These are phyloP conservation scores for Adenanthera pavonina DNA, from an alignment of 306 rosid species.

Conservation along the genomic window DNA sequence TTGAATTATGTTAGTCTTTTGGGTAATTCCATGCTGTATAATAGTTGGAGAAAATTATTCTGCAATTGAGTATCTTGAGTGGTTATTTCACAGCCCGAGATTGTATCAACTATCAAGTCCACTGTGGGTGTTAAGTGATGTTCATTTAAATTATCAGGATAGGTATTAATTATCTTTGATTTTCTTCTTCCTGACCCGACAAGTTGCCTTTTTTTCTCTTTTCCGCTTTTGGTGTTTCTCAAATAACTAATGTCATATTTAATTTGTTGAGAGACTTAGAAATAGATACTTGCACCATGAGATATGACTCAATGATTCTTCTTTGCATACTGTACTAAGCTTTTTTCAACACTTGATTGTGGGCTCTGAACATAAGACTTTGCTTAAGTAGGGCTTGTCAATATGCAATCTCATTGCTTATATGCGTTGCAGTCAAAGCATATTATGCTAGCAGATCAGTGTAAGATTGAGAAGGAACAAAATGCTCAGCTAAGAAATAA, in stretches of 20 bases:
- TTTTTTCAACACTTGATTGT: constrained; percentile 17
- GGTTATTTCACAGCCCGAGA: neutral
- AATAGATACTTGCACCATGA: constrained; percentile 14
- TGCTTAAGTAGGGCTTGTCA: constrained; percentile 18
- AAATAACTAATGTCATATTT: constrained; percentile 1
- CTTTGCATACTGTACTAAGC: constrained; percentile 7
- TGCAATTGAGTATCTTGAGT: constrained; percentile 17
- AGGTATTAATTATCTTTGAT: neutral
- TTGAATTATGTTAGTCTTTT: neutral
- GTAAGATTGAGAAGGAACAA: constrained; percentile 75
- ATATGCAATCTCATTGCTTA: constrained; percentile 38
- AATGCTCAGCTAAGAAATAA: constrained; percentile 78
- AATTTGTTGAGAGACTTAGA: constrained; percentile 9
- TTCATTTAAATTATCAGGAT: constrained; percentile 10
- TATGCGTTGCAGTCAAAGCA: constrained; percentile 68
- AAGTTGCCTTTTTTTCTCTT: neutral
- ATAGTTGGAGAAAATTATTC: neutral
- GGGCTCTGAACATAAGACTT: constrained; percentile 25
- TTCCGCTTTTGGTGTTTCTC: neutral
- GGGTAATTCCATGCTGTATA: neutral
- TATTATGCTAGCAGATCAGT: constrained; percentile 63
- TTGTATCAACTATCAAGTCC: constrained; percentile 1
- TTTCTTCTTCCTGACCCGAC: neutral
- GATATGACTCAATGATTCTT: neutral
- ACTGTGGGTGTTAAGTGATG: neutral